Evolutionary conservation across 2,329 filamentous ascomycete genomes (phyloP), one percentile per base, ranked within the genome.

Genomic region (Diaporthe capsici): DNA sequence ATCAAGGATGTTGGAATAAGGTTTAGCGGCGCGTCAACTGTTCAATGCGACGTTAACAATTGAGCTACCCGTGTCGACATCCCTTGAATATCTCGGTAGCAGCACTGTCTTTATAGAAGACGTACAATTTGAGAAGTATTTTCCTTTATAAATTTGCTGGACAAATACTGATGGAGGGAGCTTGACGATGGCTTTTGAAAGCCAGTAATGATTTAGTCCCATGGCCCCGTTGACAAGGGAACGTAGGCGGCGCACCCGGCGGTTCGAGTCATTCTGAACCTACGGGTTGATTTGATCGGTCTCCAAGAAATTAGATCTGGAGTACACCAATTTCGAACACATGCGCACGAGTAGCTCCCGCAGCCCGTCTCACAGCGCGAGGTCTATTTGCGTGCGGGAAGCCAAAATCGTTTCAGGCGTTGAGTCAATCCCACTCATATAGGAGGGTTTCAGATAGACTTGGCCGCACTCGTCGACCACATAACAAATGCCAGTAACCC

Each of bases 321-420:
- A 53, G 28, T 5, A 68, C 10, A 53, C 65, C 22, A 53, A 68
- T 68, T 68, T 53, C 53, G 65, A 68, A 53, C 28, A n/a, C 31
- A n/a, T 39, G 31, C n/a, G 47, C 65, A 39, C 47, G 28, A 68
- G 47, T 53, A 68, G 39, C 31, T 53, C 31, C 65, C 22, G 65
- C 65, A 39, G 28, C 4, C 9, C 31, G 63, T 53, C 65, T 68
- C 65, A 53, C 47, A 20, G 34, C 31, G 0, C 13, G 5, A 53
- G 47, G 31, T 53, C 22, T 68, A 42, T 68, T 53, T 68, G 22
- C 31, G 34, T 68, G 65, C 31, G 31, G 13, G 34, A 53, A 68
- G 47, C 34, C 49, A 53, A 65, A 68, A 68, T 39, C 65, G 65
- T 68, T 68, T 68, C 65, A 68, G 65, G 47, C 44, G 22, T 39